Base-by-base conservation (phyloP, 148 eudicot genomes). In the Bassia scoparia region DNA sequence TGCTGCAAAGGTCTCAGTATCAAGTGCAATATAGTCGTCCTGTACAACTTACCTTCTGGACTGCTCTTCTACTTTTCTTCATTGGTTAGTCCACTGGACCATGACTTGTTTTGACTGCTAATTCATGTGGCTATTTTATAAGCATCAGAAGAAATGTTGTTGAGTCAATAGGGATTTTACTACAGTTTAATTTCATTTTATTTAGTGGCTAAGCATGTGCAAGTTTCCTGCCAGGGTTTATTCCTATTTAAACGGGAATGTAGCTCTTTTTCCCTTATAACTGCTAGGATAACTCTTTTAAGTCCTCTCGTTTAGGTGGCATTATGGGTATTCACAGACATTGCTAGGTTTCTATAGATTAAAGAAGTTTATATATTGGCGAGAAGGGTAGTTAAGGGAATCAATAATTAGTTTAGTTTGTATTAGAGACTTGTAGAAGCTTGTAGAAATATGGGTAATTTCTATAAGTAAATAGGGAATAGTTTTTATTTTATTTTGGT, bases 1-100 rank as follows among this genome's bases (percentile, higher is more conserved):
- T 86, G 81, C 80, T 89, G 68, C 97, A 87, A 81, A 87, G 97
- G 75, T 91, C 91, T 49, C 90, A 83, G 81, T 91, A 91, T 82
- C 89, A 83, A 17, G 71, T 91, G 83, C 94, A 83, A 68, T 87
- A 89, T 73, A 82, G 86, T 68, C 88, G 87, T 27, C 82, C 91
- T 7, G 53, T 87, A 74, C 89, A 87, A 81, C 56, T 86, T 55
- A 71, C 82, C 56, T 76, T 83, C 62, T 83, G 85, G 84, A 53
- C 69, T 35, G 35, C 78, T 62, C 74, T 86, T 72, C 83, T 91
- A 55, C 77, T 91, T 50, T 83, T 82, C 80, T 76, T 81, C 67
- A 58, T 87, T 61, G 93, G 97, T 91, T 80, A 84, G 97, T 70
- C 69, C 74, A 64, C 79, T 83, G 44, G 43, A 55, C 26, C 12